These are phyloP conservation scores for Lablab purpureus DNA, from an alignment of 306 rosid genomes.

Conservation along the genomic window DNA sequence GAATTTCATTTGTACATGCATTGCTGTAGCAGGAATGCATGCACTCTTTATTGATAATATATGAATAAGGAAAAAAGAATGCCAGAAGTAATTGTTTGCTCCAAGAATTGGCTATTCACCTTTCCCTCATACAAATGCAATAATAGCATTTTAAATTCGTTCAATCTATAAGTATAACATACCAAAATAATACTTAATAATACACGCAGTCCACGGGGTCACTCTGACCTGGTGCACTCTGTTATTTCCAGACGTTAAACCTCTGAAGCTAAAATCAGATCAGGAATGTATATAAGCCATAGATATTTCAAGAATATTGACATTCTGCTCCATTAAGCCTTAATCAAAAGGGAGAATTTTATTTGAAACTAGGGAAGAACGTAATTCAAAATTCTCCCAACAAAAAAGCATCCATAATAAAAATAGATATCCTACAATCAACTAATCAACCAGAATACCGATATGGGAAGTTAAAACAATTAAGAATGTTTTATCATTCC, in stretches of 20 bases:
- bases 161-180: slow-evolving; percentile 1
- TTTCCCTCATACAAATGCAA: background rate
- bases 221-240: slow-evolving; percentile 1
- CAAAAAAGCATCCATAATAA: background rate
- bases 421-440: slow-evolving; percentile 8
- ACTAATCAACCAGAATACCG: background rate
- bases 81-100: slow-evolving; percentile 5
- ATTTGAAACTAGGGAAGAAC: background rate
- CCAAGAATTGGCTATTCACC: slow-evolving; percentile 22
- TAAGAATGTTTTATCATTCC: background rate
- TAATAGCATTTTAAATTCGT: background rate
- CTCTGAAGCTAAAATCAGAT: slow-evolving; percentile 28
- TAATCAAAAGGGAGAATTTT: slow-evolving; percentile 8
- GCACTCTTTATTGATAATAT: background rate
- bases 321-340: slow-evolving; percentile 26
- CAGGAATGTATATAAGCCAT: slow-evolving; percentile 34
- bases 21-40: slow-evolving; percentile 24
- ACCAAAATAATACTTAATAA: slow-evolving; percentile 17
- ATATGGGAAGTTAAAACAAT: background rate
- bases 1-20: slow-evolving; percentile 1
- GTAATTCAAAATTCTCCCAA: slow-evolving; percentile 33
- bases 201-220: slow-evolving; percentile 16
- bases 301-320: slow-evolving; percentile 16
- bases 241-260: slow-evolving; percentile 5
- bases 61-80: background rate